Conservation (phyloP, 768 basidiomycete genomes). For the Pleurotus pulmonarius region DNA sequence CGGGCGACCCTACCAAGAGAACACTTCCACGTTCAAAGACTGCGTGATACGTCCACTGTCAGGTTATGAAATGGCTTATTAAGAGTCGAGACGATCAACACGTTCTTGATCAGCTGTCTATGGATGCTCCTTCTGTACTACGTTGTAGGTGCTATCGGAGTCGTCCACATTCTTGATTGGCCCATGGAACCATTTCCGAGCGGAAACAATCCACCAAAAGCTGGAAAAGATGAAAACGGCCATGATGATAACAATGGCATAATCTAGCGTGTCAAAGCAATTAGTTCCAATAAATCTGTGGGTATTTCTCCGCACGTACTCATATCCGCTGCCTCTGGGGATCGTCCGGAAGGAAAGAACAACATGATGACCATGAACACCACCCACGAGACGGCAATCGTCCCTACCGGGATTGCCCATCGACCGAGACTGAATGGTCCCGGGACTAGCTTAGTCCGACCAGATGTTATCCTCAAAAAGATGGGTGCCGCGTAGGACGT, state of each 20-base stretch:
- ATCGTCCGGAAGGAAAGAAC: conserved; percentile 48
- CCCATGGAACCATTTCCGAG: conserved; percentile 68
- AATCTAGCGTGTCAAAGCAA: conserved; percentile 38
- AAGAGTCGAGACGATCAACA: too few relatives aligned
- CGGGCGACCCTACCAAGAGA: background rate
- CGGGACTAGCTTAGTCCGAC: conserved; percentile 51
- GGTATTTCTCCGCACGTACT: conserved; percentile 37
- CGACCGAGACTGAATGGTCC: conserved; percentile 60
- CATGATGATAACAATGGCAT: conserved; percentile 63
- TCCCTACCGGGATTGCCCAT: conserved; percentile 58
- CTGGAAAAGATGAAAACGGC: conserved; percentile 63
- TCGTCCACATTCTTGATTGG: conserved; percentile 51
- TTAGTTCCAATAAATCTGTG: background rate
- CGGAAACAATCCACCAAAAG: conserved; percentile 62
- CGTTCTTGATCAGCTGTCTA: background rate
- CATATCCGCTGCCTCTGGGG: conserved; percentile 42
- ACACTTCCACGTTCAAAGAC: too few relatives aligned
- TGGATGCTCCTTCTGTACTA: conserved; percentile 5
- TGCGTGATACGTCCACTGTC: background rate
- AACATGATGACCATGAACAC: conserved; percentile 56
- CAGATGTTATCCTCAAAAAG: conserved; percentile 68
- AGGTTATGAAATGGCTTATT: too few relatives aligned
- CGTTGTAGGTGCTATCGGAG: background rate
- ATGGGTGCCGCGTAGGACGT: conserved; percentile 66
- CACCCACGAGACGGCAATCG: conserved; percentile 64